Percentiles rank a stretch among this genome's conserved stretches.
Evolutionary conservation across 2,329 filamentous ascomycete genomes (phyloP).

Genomic region (Helotiales sp.): DNA sequence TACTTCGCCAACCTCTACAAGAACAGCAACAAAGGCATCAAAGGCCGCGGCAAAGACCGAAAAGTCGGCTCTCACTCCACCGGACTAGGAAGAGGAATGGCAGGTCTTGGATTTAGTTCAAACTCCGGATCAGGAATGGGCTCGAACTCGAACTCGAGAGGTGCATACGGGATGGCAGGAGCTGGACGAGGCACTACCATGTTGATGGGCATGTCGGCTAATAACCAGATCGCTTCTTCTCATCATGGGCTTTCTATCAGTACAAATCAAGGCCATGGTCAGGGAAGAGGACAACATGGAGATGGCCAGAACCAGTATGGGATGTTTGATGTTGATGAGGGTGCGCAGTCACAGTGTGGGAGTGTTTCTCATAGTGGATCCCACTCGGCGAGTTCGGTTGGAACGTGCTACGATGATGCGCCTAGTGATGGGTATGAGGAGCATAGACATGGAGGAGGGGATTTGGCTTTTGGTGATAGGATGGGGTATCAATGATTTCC

Average conservation of each 20-base stretch:
- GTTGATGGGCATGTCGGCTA: slow-evolving; percentile 3
- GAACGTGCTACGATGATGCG: slow-evolving; percentile 46
- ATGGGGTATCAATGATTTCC: too few species aligned
- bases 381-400: slow-evolving; percentile 34
- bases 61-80: slow-evolving; percentile 48
- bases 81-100: too few species aligned
- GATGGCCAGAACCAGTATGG: slow-evolving; percentile 39
- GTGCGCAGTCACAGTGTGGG: slow-evolving; percentile 37
- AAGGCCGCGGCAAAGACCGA: slow-evolving; percentile 86
- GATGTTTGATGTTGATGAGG: slow-evolving; percentile 49
- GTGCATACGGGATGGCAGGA: slow-evolving; percentile 19
- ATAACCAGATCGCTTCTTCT: too few species aligned
- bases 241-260: too few species aligned
- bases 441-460: slow-evolving; percentile 15
- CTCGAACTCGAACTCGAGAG: too few species aligned
- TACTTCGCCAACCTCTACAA: slow-evolving; percentile 92
- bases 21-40: slow-evolving; percentile 98
- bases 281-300: slow-evolving; percentile 8
- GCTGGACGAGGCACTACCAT: slow-evolving; percentile 22
- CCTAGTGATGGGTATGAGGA: slow-evolving; percentile 28
- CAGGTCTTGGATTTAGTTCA: background rate
- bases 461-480: slow-evolving; percentile 45
- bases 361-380: slow-evolving; percentile 35
- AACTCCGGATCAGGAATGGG: background rate
- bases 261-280: slow-evolving; percentile 14